Evolutionary conservation across 2,329 filamentous ascomycete genomes (phyloP).

Genomic region (Sordariomycetes sp.): DNA sequence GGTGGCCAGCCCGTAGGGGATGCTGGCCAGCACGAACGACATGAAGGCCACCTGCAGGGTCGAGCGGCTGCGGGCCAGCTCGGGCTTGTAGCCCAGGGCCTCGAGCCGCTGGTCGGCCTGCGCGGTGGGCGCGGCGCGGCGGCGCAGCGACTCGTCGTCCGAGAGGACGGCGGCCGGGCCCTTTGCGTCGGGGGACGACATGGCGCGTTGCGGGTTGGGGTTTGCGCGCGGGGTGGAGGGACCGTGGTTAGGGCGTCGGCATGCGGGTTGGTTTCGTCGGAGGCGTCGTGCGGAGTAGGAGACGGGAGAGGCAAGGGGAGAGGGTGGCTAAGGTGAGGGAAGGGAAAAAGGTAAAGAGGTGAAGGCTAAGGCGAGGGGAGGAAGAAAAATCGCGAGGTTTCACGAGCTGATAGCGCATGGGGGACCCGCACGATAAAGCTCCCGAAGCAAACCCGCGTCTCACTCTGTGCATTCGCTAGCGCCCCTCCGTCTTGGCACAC

Average conservation of each 20-base stretch:
- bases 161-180: constrained; percentile 18
- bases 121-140: constrained; percentile 40
- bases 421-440: no score
- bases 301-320: background rate
- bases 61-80: constrained; percentile 53
- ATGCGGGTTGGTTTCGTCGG: background rate
- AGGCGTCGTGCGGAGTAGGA: background rate
- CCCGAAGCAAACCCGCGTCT: no score
- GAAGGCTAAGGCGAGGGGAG: background rate
- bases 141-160: constrained; percentile 52
- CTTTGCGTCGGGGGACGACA: background rate
- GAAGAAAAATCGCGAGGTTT: background rate
- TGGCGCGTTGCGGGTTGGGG: background rate
- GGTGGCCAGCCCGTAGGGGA: constrained; percentile 63
- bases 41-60: constrained; percentile 63
- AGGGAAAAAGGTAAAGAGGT: background rate
- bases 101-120: constrained; percentile 53
- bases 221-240: background rate
- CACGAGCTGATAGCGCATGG: no score
- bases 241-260: background rate
- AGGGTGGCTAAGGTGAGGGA: background rate
- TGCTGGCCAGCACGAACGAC: constrained; percentile 66
- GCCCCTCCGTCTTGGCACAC: no score
- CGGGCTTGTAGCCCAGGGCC: constrained; percentile 55
- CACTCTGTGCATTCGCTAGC: no score